A percentile compares a stretch with the other conserved stretches of the same genome.
These are phyloP conservation scores for Lactarius trivialis DNA, from an alignment of 768 basidiomycete genomes.

Conservation along the genomic window DNA sequence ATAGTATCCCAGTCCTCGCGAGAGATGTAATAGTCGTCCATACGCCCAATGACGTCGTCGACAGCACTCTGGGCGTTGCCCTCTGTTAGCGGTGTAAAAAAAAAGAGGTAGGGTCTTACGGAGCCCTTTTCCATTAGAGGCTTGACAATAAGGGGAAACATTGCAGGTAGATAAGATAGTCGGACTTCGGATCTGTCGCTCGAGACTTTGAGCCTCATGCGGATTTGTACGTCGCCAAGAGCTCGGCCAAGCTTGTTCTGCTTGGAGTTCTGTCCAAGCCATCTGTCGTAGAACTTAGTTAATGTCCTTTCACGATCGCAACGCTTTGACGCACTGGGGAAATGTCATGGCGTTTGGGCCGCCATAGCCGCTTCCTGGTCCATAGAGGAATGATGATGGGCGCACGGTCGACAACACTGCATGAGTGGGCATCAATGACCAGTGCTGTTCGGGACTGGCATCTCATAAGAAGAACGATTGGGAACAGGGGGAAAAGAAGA, in stretches of 20 bases:
- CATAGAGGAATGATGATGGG: conserved; percentile 82
- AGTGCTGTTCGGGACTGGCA: conserved; percentile 84
- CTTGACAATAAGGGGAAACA: conserved; percentile 72
- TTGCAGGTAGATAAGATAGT: conserved; percentile 84
- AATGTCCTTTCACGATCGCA: not conserved
- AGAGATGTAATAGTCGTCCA: conserved; percentile 92
- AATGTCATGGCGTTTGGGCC: conserved; percentile 66
- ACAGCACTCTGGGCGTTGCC: conserved; percentile 54
- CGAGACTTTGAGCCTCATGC: conserved; percentile 91
- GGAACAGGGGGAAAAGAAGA: conserved; percentile 19
- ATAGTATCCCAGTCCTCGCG: conserved; percentile 97
- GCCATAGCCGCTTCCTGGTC: conserved; percentile 57
- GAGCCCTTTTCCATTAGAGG: conserved; percentile 70
- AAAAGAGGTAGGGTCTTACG: conserved; percentile 43
- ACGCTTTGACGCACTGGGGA: conserved; percentile 61
- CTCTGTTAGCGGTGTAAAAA: not conserved
- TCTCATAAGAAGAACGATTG: not conserved
- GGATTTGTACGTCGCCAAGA: conserved; percentile 85
- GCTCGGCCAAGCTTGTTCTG: conserved; percentile 74
- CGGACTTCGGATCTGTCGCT: conserved; percentile 87
- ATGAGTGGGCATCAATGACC: conserved; percentile 91
- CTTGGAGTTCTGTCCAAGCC: conserved; percentile 98
- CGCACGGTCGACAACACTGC: conserved; percentile 85
- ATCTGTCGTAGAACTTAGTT: conserved; percentile 42
- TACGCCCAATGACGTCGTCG: conserved; percentile 72